A percentile compares a stretch with the other conserved stretches of the same genome.
phyloP scores from a whole-genome alignment of 176 grass and related monocot species.

The Tillandsia fasciculata region DNA sequence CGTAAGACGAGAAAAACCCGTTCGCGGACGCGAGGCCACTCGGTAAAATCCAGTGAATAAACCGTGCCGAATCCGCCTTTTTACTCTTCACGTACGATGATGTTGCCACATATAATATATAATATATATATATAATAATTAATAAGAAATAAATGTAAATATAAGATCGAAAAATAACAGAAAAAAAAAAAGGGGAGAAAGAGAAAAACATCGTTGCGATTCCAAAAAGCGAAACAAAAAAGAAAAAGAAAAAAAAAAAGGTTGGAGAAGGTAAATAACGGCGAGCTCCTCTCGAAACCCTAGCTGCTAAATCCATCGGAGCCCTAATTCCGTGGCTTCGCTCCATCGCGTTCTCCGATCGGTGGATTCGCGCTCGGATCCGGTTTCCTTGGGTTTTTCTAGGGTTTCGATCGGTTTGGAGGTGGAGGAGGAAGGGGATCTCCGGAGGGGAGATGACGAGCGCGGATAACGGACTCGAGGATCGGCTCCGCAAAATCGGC shows the following conservation, averaged over 20 bases:
- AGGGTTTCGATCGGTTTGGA: not conserved
- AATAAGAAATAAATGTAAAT: not conserved
- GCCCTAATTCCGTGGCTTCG: not conserved
- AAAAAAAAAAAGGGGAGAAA: not conserved
- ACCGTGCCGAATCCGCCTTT: not conserved
- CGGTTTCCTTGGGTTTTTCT: not conserved
- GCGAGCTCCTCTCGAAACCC: not conserved
- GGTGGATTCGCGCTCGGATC: not conserved
- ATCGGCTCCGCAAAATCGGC: constrained; percentile 9
- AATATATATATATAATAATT: too few species aligned
- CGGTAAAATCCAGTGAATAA: not conserved
- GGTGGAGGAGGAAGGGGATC: not conserved
- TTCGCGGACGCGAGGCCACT: not conserved
- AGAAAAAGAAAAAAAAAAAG: not conserved
- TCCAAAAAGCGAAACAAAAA: not conserved
- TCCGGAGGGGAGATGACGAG: not conserved
- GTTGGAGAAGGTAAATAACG: not conserved
- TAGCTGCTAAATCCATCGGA: not conserved
- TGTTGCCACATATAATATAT: not conserved
- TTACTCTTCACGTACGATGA: not conserved
- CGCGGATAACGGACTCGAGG: constrained; percentile 19
- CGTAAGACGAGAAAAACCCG: too few species aligned
- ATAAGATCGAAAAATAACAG: not conserved
- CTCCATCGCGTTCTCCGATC: not conserved
- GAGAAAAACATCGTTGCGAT: not conserved